Conservation (phyloP, 2,329 filamentous ascomycete species). For the Alternaria solani region DNA sequence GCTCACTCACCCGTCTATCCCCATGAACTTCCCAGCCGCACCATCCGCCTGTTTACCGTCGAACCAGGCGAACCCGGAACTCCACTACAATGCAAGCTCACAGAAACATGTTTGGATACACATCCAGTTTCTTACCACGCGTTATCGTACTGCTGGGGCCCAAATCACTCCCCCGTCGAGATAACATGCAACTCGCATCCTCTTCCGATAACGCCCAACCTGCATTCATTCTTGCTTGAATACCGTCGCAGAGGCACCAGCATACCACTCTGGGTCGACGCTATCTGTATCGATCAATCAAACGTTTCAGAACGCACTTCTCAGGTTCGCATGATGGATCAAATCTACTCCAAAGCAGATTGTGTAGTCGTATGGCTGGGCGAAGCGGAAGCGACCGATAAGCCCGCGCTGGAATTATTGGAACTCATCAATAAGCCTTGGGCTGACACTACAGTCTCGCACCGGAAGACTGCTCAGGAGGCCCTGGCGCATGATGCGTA, state of each 20-base stretch:
- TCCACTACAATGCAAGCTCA: neutral
- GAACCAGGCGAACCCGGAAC: neutral
- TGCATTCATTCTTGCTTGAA: neutral
- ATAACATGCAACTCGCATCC: neutral
- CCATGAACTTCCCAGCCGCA: neutral
- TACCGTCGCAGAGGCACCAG: neutral
- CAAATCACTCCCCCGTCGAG: neutral
- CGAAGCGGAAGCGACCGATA: neutral
- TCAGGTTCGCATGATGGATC: neutral
- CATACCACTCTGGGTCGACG: neutral
- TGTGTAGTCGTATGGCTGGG: neutral
- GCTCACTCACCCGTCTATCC: neutral
- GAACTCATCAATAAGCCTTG: neutral
- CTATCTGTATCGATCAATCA: neutral
- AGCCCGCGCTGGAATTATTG: neutral
- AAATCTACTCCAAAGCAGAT: neutral
- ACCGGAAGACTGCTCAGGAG: neutral
- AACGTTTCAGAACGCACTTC: neutral
- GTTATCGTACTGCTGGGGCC: neutral
- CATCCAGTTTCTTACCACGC: neutral
- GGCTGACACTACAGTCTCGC: neutral
- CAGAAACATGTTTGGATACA: neutral
- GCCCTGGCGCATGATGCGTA: neutral
- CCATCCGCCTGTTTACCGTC: neutral
- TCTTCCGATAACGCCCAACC: neutral